Conservation (phyloP, 1,284 basidiomycete genomes). For the Cryptococcus deneoformans region DNA sequence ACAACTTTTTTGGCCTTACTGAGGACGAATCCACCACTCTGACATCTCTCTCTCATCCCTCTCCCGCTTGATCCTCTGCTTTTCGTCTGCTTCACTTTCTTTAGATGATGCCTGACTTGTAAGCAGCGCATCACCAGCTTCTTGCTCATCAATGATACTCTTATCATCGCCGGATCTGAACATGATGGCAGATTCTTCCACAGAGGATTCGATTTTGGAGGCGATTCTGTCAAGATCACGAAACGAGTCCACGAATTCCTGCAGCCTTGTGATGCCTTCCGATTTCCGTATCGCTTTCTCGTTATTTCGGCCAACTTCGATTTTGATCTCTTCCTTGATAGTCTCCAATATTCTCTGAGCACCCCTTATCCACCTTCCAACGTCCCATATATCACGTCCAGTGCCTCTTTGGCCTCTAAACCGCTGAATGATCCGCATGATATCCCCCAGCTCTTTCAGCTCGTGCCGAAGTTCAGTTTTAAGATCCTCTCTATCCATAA, state of each 20-base stretch:
- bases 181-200: constrained; percentile 51
- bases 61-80: constrained; percentile 19
- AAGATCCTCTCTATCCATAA: constrained; percentile 63
- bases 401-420: constrained; percentile 70
- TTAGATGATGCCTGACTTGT: constrained; percentile 5
- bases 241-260: constrained; percentile 60
- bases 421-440: constrained; percentile 72
- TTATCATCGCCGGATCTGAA: constrained; percentile 24
- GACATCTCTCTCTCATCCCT: constrained; percentile 30
- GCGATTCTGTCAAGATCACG: constrained; percentile 59
- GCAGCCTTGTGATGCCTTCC: constrained; percentile 20
- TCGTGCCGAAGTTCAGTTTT: constrained; percentile 63
- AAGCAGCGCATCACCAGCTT: constrained; percentile 15
- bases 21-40: constrained; percentile 65
- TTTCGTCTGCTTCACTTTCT: constrained; percentile 15
- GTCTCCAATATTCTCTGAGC: constrained; percentile 24
- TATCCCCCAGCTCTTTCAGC: constrained; percentile 66
- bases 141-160: constrained; percentile 22
- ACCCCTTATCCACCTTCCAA: constrained; percentile 33
- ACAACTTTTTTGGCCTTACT: constrained; percentile 53
- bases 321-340: constrained; percentile 55
- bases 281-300: background rate
- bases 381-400: constrained; percentile 53
- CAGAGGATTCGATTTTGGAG: constrained; percentile 58
- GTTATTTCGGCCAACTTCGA: background rate